Evolutionary conservation across 2,329 filamentous ascomycete species (phyloP), one percentile per base, ranked within the genome.

Genomic region (Ophiostoma angusticollis): DNA sequence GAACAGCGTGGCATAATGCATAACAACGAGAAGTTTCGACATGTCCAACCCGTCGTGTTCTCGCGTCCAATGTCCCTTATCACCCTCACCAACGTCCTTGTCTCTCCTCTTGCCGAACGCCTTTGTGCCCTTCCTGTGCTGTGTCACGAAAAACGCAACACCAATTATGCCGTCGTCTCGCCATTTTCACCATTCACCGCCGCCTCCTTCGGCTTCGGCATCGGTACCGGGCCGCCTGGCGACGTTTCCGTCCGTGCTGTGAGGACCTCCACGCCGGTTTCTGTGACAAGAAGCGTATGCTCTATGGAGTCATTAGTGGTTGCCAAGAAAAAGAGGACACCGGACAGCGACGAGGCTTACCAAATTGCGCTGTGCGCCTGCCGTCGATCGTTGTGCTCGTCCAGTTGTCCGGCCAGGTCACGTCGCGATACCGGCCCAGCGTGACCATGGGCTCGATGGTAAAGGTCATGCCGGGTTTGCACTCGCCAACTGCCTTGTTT

Each of bases 391-490:
- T 98, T 5, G 84, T 84, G 60, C 86, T 94, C 1, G 91, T 98
- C 91, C 91, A 98, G 65, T 96, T 85, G 58, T 98, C 91, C 0
- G 91, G 91, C 91, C 91, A 98, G 0, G 86, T 96, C 58, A 91
- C 81, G 55, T 98, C 91, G 46, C 77, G 77, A 60, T 94, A 84
- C 45, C 84, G 87, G 42, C 91, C 91, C 40, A 95, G 60, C 29
- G 85, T 86, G 56, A 98, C 87, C 91, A 98, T 98, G 13, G 91
- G 91, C 64, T 98, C 91, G 45, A 98, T 98, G 1, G 91, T 98
- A 54, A 98, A 98, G 47, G 86, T 94, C 86, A 96, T 95, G 39
- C 91, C 91, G 0, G 84, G 80, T 65, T 95, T 95, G 44, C 87
- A 91, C 51, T 83, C 78, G 35, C 91, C 91, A 1, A 95, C 82